Base-by-base conservation (phyloP, 1,139 yeast genomes). In the Suhomyces bribrorum region DNA sequence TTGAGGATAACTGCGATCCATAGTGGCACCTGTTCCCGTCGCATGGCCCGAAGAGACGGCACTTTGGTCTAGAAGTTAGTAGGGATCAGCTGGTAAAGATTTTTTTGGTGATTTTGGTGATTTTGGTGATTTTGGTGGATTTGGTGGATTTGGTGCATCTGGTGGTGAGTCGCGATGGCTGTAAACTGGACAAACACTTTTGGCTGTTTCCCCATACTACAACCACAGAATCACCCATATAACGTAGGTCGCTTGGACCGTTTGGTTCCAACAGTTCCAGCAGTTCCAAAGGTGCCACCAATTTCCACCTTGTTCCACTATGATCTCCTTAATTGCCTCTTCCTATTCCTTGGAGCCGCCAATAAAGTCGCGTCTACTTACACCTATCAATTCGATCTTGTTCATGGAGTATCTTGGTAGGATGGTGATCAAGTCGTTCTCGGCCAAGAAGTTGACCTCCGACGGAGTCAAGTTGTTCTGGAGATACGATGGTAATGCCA, bases 1-100 rank as follows among this genome's bases (percentile, higher is more conserved):
- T 88, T 88, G 38, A 92, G 67, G 13, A 90, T 69, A 11, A 89
- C 60, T 0, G 97, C 97, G 16, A 87, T 69, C 98, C 98, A 92
- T 4, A 92, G 50, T 0, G 97, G 96, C 0, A 92, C 81, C 34
- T 76, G 69, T 23, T 76, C 79, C 40, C 92, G 72, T 46, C 85
- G 76, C 76, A 86, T 75, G 2, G 95, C 89, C 38, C 79, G 61
- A 45, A 84, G 62, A 39, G 69, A 69, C 2, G 82, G 87, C 34
- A 74, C 58, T 39, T 55, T 69, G 41, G 69, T 64, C 75, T 61
- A 56, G 44, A 7, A 2, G 38, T 38, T 35, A 35, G 43, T 39
- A 31, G 13, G 18, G 27, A 3, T 22, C 7, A n/a, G 23, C 5
- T 8, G 23, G 23, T 20, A 5, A 8, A 8, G 1, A 20, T 8